phyloP scores from a whole-genome alignment of 106 monocot genomes.

The Dioscorea dumetorum region DNA sequence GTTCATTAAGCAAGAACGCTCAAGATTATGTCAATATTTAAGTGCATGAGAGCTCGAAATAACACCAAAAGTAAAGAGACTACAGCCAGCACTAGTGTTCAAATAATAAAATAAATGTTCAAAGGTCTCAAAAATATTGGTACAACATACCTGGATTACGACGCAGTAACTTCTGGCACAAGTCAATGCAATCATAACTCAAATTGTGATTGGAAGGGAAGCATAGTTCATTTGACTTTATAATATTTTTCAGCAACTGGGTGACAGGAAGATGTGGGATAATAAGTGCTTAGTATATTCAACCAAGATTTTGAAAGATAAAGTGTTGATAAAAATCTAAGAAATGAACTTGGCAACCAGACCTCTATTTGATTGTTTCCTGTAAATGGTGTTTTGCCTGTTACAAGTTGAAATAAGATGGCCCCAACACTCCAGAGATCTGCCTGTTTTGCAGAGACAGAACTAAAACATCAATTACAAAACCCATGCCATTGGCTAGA shows the following conservation, averaged over 20 bases:
- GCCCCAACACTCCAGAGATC: constrained; percentile 87
- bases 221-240: constrained; percentile 56
- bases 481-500: neutral
- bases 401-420: constrained; percentile 72
- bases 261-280: constrained; percentile 7
- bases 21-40: too few species aligned
- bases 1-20: too few species aligned
- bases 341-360: constrained; percentile 1
- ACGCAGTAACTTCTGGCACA: constrained; percentile 79
- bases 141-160: constrained; percentile 73
- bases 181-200: constrained; percentile 76
- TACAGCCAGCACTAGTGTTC: neutral
- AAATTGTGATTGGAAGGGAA: constrained; percentile 60
- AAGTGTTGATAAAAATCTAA: neutral
- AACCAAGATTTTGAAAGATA: neutral
- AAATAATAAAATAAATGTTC: neutral
- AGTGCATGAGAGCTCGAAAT: too few species aligned
- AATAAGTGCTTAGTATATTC: neutral
- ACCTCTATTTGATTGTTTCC: constrained; percentile 91
- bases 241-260: constrained; percentile 85
- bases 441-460: constrained; percentile 45
- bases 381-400: constrained; percentile 76
- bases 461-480: neutral
- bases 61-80: neutral
- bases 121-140: neutral